Base-by-base conservation (phyloP, 352 stramenopile species). In the Phytophthora litchii region DNA sequence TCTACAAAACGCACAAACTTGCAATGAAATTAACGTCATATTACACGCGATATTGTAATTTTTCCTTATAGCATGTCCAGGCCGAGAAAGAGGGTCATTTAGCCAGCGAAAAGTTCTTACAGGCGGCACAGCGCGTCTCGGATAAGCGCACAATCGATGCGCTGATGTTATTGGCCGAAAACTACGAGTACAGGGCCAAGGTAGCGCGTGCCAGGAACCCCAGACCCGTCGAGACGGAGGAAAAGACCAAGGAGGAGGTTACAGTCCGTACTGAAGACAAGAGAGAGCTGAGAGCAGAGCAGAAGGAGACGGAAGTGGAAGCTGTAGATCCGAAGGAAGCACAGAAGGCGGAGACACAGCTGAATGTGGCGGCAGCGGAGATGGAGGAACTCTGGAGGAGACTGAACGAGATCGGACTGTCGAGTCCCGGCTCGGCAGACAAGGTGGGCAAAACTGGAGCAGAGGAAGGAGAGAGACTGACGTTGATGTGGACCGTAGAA, bases 341-440 rank as follows among this genome's bases (percentile, higher is more conserved):
- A 13, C 67, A 64, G 5, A 74, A 72, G 34, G 75, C 75, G 0
- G 80, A 91, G 50, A 75, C 60, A 17, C 79, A 93, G 47, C 50
- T 93, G 46, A 87, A 88, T 43, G 27, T 86, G 13, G 86, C 86
- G 13, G 79, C 84, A 3, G 69, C 78, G 0, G 86, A 95, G 63
- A 93, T 95, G 67, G 86, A 95, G 44, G 86, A 95, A 29, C 63
- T 95, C 13, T 92, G 80, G 80, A 75, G 77, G n/a, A 60, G 79
- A n/a, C 64, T 95, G 13, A 75, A 91, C 36, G 83, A 88, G 57
- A 84, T 95, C 5, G 86, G 86, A 21, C 72, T 95, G 17, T 86
- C 83, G 0, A 82, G 65, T 50, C 64, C 67, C 16, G 72, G 73
- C 8, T 74, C 76, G 20, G 57, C 65, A 1, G 78, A 92, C 21